These are phyloP conservation scores for Pseudozyma hubeiensis DNA, from an alignment of 1,284 basidiomycete species.

Conservation along the genomic window DNA sequence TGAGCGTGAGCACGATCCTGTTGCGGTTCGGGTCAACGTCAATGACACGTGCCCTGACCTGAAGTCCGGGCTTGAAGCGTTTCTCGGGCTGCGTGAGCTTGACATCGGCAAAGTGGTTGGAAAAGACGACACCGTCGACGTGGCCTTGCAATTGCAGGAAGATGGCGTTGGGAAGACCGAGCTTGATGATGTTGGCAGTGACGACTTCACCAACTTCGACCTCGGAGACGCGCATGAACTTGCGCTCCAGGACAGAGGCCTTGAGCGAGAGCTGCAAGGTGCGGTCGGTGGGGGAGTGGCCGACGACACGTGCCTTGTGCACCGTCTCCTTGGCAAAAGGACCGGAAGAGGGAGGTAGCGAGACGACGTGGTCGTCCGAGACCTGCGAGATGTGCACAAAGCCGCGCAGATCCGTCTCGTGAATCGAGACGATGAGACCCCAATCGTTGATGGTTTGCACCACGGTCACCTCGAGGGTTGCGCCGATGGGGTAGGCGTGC, in stretches of 20 bases:
- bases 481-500: slow-evolving; percentile 60
- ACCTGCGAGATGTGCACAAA: slow-evolving; percentile 81
- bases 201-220: slow-evolving; percentile 71
- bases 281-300: slow-evolving; percentile 88
- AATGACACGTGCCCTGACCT: slow-evolving; percentile 90
- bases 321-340: slow-evolving; percentile 55
- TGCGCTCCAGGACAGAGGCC: slow-evolving; percentile 83
- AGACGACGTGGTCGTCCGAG: slow-evolving; percentile 87
- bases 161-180: slow-evolving; percentile 60
- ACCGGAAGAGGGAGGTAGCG: slow-evolving; percentile 74
- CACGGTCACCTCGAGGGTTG: slow-evolving; percentile 53
- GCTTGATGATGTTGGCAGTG: slow-evolving; percentile 53
- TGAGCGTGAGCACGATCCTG: slow-evolving; percentile 87
- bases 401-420: slow-evolving; percentile 46
- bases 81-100: slow-evolving; percentile 77
- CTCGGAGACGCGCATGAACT: slow-evolving; percentile 86
- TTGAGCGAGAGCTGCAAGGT: slow-evolving; percentile 87
- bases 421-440: slow-evolving; percentile 60
- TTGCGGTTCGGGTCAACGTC: slow-evolving; percentile 84
- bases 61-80: slow-evolving; percentile 85
- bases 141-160: slow-evolving; percentile 64
- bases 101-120: slow-evolving; percentile 89
- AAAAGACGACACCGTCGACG: slow-evolving; percentile 89
- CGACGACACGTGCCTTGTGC: slow-evolving; percentile 89
- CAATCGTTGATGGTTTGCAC: slow-evolving; percentile 57